A percentile compares a stretch with the other conserved stretches of the same genome.
Conservation (phyloP, 306 rosid species). For the Lathyrus tuberosus region DNA sequence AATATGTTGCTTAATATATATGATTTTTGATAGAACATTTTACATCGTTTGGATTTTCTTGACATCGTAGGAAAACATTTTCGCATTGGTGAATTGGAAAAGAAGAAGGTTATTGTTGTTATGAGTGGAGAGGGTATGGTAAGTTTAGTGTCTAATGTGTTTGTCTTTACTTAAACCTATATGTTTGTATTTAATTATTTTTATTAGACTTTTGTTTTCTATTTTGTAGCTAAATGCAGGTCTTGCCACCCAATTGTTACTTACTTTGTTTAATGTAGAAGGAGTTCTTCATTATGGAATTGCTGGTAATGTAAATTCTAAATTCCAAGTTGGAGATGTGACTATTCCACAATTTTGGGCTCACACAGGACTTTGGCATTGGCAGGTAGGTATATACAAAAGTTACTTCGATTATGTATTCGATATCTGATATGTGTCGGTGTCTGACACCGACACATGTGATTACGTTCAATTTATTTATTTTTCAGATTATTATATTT, state of each 20-base stretch:
- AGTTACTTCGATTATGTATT: background rate
- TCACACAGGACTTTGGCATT: conserved; percentile 81
- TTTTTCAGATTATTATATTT: too few species aligned
- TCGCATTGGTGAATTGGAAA: conserved; percentile 61
- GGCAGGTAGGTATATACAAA: conserved; percentile 78
- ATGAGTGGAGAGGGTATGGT: conserved; percentile 81
- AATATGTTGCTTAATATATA: background rate
- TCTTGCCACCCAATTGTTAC: conserved; percentile 62
- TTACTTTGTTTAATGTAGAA: conserved; percentile 55
- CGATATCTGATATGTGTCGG: too few species aligned
- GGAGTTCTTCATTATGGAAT: conserved; percentile 76
- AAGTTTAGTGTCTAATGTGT: conserved; percentile 1
- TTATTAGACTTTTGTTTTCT: background rate
- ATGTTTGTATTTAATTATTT: background rate
- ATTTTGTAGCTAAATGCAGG: conserved; percentile 71
- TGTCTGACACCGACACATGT: too few species aligned
- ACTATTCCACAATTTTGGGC: conserved; percentile 76
- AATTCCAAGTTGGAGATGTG: conserved; percentile 76
- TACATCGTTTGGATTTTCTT: background rate
- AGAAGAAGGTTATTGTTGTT: conserved; percentile 56
- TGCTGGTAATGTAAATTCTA: conserved; percentile 76
- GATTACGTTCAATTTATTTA: too few species aligned
- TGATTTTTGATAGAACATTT: background rate
- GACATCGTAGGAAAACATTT: conserved; percentile 60
- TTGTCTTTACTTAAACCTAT: background rate